Evolutionary conservation across 192 early-diverging fungal genomes (phyloP).

Genomic region (Coemansia guatemalensis): DNA sequence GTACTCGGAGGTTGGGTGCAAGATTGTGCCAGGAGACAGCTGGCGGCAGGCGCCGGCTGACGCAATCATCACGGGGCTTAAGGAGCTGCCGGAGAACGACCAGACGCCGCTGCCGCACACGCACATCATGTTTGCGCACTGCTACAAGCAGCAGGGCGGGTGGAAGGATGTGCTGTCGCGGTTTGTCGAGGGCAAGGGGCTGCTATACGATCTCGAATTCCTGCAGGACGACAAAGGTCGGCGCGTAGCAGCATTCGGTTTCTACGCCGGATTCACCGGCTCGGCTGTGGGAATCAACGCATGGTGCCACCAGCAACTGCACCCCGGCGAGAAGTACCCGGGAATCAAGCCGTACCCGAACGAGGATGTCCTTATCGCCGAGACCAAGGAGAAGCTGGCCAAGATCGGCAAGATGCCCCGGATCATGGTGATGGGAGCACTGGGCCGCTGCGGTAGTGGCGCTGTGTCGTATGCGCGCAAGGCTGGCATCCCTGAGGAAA

Average conservation of each 20-base stretch:
- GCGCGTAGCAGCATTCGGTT: constrained; percentile 96
- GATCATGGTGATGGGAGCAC: constrained; percentile 98
- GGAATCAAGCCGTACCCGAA: constrained; percentile 80
- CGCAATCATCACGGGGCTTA: constrained; percentile 94
- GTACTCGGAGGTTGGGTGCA: constrained; percentile 83
- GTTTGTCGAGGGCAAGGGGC: constrained; percentile 83
- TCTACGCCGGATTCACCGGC: constrained; percentile 95
- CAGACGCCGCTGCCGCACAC: constrained; percentile 82
- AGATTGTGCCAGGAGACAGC: constrained; percentile 69
- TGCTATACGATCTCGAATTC: constrained; percentile 94
- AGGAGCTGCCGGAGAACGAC: constrained; percentile 96
- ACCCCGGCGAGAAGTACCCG: constrained; percentile 62
- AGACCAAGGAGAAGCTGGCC: constrained; percentile 62
- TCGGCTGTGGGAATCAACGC: constrained; percentile 88
- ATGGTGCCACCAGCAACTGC: constrained; percentile 80
- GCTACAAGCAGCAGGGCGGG: constrained; percentile 93
- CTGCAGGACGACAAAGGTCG: constrained; percentile 79
- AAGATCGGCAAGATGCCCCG: constrained; percentile 67
- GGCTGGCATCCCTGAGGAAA: constrained; percentile 78
- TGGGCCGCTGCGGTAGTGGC: constrained; percentile 93
- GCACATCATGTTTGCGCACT: constrained; percentile 99
- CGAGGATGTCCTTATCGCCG: constrained; percentile 72
- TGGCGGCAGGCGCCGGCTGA: constrained; percentile 87
- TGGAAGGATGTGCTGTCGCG: constrained; percentile 88
- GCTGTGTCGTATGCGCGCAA: constrained; percentile 80